phyloP scores from a whole-genome alignment of 2,329 filamentous ascomycete genomes.

The Trichoderma simmonsii region DNA sequence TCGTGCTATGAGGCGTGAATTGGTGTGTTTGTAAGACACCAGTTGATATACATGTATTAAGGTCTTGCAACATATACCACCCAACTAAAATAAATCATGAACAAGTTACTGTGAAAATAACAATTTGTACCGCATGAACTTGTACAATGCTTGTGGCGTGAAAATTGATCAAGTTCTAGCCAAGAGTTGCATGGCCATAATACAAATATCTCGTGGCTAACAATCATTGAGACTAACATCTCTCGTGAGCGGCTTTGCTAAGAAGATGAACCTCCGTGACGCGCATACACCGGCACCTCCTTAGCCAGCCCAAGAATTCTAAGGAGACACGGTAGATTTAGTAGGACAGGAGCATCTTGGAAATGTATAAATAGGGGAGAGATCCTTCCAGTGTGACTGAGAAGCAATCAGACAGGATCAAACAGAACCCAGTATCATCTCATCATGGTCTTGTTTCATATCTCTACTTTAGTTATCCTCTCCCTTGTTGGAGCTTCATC shows the following conservation, averaged over 20 bases:
- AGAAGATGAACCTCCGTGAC: neutral
- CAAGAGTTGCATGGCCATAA: no score
- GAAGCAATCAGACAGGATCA: neutral
- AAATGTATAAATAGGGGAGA: neutral
- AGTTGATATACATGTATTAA: no score
- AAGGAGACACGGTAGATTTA: accelerated
- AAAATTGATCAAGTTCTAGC: no score
- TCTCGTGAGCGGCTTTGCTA: neutral
- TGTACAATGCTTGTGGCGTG: no score
- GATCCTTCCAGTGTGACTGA: neutral
- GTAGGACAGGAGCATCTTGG: neutral
- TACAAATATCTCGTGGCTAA: neutral
- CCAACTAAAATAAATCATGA: no score
- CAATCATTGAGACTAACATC: neutral
- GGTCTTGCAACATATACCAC: no score
- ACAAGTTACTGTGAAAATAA: no score
- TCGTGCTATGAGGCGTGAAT: no score
- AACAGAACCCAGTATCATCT: neutral
- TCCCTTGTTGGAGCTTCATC: neutral
- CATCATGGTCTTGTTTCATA: neutral
- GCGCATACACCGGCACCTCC: neutral
- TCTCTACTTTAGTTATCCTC: neutral
- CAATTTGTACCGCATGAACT: no score
- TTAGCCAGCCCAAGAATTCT: accelerated
- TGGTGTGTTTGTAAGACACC: no score